These are phyloP conservation scores for Acer yangbiense DNA, from an alignment of 345 rosid genomes.

Conservation along the genomic window DNA sequence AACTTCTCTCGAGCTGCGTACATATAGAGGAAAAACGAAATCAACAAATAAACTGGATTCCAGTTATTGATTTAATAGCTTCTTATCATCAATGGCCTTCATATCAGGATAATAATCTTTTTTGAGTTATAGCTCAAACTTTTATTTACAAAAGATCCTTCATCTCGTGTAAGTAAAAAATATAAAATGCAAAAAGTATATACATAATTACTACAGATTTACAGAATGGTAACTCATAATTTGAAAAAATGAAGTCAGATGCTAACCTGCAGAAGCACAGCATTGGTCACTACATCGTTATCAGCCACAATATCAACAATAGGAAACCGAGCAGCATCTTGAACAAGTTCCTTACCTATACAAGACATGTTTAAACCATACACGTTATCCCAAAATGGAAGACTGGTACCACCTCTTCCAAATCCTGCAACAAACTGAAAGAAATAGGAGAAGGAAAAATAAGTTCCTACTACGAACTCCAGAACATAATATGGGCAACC, in stretches of 20 bases:
- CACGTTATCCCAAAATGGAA: constrained; percentile 93
- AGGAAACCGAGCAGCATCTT: constrained; percentile 70
- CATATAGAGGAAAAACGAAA: neutral
- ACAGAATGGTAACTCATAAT: neutral
- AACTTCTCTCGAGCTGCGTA: neutral
- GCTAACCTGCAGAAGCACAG: constrained; percentile 66
- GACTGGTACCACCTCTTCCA: constrained; percentile 86
- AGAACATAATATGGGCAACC: neutral
- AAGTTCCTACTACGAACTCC: neutral
- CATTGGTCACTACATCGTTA: constrained; percentile 61
- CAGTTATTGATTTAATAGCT: neutral
- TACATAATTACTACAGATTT: neutral
- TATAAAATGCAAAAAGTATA: neutral
- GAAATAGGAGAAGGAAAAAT: neutral
- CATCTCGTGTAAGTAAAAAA: neutral
- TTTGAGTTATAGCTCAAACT: neutral
- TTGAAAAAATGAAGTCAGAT: neutral
- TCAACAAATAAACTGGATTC: neutral
- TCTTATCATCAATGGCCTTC: neutral
- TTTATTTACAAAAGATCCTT: neutral
- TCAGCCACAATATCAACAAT: constrained; percentile 70
- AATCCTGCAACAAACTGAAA: constrained; percentile 85
- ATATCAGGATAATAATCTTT: neutral
- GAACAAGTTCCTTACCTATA: constrained; percentile 71
- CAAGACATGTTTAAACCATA: constrained; percentile 89